Percentiles rank a stretch among this genome's conserved stretches.
These are phyloP conservation scores for Saitozyma podzolica DNA, from an alignment of 768 basidiomycete species.

Conservation along the genomic window DNA sequence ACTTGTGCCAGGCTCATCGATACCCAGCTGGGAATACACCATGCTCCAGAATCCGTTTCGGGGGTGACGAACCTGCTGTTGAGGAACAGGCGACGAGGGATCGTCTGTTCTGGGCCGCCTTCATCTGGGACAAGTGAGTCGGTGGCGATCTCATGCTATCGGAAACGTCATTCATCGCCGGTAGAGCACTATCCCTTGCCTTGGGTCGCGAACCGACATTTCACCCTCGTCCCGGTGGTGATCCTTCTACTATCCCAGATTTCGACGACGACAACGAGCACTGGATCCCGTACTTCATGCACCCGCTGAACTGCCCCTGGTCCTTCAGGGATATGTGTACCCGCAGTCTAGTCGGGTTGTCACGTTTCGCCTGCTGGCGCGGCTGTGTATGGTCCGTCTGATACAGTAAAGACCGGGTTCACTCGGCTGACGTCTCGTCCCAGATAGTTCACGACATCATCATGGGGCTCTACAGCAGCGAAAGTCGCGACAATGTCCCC, in stretches of 20 bases:
- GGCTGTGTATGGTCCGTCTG: constrained; percentile 3
- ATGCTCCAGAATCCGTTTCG: constrained; percentile 9
- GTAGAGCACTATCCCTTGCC: constrained; percentile 17
- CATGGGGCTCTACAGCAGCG: constrained; percentile 12
- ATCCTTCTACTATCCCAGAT: constrained; percentile 14
- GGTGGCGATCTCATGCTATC: not conserved
- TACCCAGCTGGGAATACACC: constrained; percentile 19
- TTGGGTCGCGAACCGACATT: constrained; percentile 18
- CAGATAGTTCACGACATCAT: constrained; percentile 22
- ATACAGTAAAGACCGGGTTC: not conserved
- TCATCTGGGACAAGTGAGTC: constrained; percentile 26
- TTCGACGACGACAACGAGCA: constrained; percentile 18
- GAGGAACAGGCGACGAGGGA: constrained; percentile 14
- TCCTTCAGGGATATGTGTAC: constrained; percentile 13
- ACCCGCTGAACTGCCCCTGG: constrained; percentile 15
- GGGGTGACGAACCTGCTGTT: constrained; percentile 8
- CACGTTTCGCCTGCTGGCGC: constrained; percentile 6
- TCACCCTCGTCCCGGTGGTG: constrained; percentile 7
- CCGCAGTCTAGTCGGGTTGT: constrained; percentile 3
- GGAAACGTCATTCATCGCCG: not conserved
- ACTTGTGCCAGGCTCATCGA: not conserved
- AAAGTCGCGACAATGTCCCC: constrained; percentile 1
- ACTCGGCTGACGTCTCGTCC: too few relatives aligned
- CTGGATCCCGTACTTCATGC: constrained; percentile 15
- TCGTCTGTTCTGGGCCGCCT: constrained; percentile 19